phyloP scores from a whole-genome alignment of 176 grass and related monocot species.

The Coix lacrymajobi region DNA sequence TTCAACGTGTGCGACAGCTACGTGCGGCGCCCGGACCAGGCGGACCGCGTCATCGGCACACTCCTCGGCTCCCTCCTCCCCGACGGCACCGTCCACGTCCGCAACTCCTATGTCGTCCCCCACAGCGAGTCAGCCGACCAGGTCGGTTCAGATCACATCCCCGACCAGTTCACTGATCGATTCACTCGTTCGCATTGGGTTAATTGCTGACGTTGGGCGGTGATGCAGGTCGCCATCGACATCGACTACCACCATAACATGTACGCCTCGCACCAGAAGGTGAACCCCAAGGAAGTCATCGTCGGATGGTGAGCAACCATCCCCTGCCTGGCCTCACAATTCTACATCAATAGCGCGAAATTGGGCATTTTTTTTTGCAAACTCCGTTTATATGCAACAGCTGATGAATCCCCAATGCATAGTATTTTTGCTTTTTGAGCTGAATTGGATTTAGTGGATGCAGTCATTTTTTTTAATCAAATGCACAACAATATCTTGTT shows the following conservation, averaged over 20 bases:
- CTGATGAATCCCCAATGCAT: not conserved
- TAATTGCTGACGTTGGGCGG: not conserved
- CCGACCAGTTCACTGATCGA: no score
- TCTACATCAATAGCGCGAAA: no score
- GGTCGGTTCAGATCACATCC: conserved; percentile 25
- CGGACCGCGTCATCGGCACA: conserved; percentile 86
- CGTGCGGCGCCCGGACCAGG: conserved; percentile 86
- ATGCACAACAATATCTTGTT: not conserved
- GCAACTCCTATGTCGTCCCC: conserved; percentile 92
- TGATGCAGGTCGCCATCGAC: conserved; percentile 72
- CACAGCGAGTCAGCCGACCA: conserved; percentile 91
- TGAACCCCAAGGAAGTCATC: conserved; percentile 83
- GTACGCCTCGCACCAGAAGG: conserved; percentile 82
- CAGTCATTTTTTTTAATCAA: not conserved
- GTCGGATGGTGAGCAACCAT: conserved; percentile 74
- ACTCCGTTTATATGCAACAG: not conserved
- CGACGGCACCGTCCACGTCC: conserved; percentile 82
- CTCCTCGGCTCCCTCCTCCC: conserved; percentile 83
- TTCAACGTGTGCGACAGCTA: conserved; percentile 91
- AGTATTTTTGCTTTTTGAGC: not conserved
- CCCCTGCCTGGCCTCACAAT: not conserved
- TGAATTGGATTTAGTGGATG: not conserved
- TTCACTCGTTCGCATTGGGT: not conserved
- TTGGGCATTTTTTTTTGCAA: not conserved
- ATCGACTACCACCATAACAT: conserved; percentile 96